These are phyloP conservation scores for Linanthus parryae DNA, from an alignment of 148 eudicot genomes.

Conservation along the genomic window DNA sequence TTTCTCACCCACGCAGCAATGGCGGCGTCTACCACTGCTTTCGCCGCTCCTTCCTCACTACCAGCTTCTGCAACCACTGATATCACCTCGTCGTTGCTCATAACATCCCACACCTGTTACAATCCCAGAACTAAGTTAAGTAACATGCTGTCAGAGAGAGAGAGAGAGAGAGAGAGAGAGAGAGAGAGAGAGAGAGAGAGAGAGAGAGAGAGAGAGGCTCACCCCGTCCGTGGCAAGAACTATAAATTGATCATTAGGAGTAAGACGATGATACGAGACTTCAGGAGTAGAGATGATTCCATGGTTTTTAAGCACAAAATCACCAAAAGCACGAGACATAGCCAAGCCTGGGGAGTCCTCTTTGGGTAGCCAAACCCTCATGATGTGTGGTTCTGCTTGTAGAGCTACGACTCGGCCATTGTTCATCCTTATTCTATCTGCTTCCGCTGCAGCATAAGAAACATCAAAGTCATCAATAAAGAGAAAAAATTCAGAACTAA, in stretches of 20 bases:
- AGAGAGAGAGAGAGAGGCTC: constrained; percentile 5
- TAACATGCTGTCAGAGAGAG: no score
- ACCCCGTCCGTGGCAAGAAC: constrained; percentile 71
- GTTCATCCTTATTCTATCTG: constrained; percentile 44
- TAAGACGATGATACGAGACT: constrained; percentile 36
- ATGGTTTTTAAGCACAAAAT: constrained; percentile 50
- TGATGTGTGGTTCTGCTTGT: constrained; percentile 46
- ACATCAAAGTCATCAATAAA: no score
- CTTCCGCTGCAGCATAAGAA: constrained; percentile 41
- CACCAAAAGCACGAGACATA: constrained; percentile 76
- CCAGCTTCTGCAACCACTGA: constrained; percentile 29
- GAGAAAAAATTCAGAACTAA: background rate
- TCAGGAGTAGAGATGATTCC: constrained; percentile 59
- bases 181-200: no score
- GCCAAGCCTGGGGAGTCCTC: constrained; percentile 63
- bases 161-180: no score
- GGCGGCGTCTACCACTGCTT: constrained; percentile 43
- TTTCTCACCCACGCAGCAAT: constrained; percentile 41
- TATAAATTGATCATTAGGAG: constrained; percentile 50
- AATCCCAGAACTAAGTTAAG: no score
- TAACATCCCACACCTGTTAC: constrained; percentile 86
- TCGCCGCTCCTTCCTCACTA: constrained; percentile 47
- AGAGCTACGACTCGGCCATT: constrained; percentile 55
- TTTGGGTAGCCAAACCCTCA: constrained; percentile 67
- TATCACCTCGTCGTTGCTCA: constrained; percentile 52